These are phyloP conservation scores for Heterobasidion occidentale DNA, from an alignment of 1,284 basidiomycete genomes.

Conservation along the genomic window DNA sequence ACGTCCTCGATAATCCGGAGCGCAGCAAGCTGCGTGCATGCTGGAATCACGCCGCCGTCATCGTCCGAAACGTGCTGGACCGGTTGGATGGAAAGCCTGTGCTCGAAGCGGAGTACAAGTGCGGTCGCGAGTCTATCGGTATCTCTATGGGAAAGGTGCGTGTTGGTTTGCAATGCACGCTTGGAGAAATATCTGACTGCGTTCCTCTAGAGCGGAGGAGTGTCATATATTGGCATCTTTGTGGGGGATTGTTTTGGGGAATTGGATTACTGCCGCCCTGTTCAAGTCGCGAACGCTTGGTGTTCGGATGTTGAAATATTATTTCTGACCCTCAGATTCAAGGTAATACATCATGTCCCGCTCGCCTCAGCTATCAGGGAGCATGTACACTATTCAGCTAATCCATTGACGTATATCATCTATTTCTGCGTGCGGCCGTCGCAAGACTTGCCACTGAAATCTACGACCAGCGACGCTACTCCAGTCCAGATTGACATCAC, in stretches of 20 bases:
- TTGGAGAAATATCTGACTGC: neutral
- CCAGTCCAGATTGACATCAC: too few species aligned
- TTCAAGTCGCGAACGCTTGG: neutral
- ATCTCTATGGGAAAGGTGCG: constrained; percentile 2
- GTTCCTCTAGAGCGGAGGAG: neutral
- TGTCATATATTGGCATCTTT: neutral
- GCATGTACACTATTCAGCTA: too few species aligned
- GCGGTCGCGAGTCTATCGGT: neutral
- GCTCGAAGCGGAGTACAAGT: neutral
- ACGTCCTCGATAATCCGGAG: constrained; percentile 32
- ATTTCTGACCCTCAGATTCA: neutral
- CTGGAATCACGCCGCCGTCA: neutral
- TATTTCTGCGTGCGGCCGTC: too few species aligned
- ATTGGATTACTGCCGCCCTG: constrained; percentile 1
- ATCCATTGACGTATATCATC: too few species aligned
- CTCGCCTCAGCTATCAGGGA: too few species aligned
- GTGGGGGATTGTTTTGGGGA: neutral
- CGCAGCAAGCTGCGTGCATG: neutral
- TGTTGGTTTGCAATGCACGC: neutral
- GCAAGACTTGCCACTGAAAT: too few species aligned
- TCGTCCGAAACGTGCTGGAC: constrained; percentile 1
- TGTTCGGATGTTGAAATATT: neutral
- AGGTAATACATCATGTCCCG: too few species aligned
- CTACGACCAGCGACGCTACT: too few species aligned
- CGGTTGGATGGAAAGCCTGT: neutral